Evolutionary conservation across 2,329 filamentous ascomycete species (phyloP).

Genomic region (Verticillium nubilum): DNA sequence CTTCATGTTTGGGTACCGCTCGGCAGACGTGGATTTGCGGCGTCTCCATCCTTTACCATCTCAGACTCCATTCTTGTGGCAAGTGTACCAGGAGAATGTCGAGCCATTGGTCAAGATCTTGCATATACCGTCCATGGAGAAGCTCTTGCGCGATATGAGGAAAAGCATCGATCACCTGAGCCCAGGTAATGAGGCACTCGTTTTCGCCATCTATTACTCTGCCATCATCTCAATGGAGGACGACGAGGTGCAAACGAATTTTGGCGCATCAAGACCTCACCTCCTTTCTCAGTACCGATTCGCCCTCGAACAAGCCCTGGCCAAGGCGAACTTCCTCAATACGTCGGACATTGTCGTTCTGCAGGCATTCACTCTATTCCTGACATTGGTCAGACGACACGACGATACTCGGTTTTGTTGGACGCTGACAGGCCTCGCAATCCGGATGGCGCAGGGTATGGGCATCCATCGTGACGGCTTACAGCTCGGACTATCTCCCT

Average conservation of each 20-base stretch:
- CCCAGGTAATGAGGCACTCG: slow-evolving; percentile 52
- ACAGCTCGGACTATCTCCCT: slow-evolving; percentile 45
- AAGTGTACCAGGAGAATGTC: slow-evolving; percentile 66
- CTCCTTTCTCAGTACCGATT: slow-evolving; percentile 42
- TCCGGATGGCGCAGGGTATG: slow-evolving; percentile 55
- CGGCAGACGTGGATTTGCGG: slow-evolving; percentile 61
- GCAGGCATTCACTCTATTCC: slow-evolving; percentile 53
- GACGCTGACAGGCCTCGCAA: slow-evolving; percentile 51
- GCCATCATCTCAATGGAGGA: slow-evolving; percentile 55
- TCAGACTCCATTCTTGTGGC: slow-evolving; percentile 64
- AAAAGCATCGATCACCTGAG: slow-evolving; percentile 53
- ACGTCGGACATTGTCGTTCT: slow-evolving; percentile 51
- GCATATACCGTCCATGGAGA: slow-evolving; percentile 62
- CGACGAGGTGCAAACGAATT: slow-evolving; percentile 40
- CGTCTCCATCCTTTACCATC: slow-evolving; percentile 60
- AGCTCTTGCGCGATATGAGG: slow-evolving; percentile 55
- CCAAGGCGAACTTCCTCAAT: slow-evolving; percentile 52
- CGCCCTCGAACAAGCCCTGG: slow-evolving; percentile 51
- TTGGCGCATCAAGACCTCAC: slow-evolving; percentile 37
- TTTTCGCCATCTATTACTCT: slow-evolving; percentile 58
- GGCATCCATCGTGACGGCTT: slow-evolving; percentile 54
- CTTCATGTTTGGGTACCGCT: slow-evolving; percentile 69
- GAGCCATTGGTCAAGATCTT: slow-evolving; percentile 68
- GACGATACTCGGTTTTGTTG: slow-evolving; percentile 51
- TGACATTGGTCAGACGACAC: slow-evolving; percentile 40